Base-by-base conservation (phyloP, 163 green algal species). In the Coccomyxa subellipsoidea region DNA sequence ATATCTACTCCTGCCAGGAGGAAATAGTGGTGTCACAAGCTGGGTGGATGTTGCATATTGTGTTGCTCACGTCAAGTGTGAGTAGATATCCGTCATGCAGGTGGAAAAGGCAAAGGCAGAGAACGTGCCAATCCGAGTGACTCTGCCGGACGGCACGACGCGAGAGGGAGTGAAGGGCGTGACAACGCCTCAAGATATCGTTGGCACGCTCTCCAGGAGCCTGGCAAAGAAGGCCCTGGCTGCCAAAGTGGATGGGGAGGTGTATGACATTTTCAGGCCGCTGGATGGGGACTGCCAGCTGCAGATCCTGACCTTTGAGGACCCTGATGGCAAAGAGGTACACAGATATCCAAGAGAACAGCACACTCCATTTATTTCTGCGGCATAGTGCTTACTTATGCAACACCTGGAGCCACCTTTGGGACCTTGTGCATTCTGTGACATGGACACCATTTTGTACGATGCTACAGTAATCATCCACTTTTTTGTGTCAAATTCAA, bases 161-260 rank as follows among this genome's bases (percentile, higher is more conserved):
- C 90, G 89, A 69, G 36, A 83, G 1, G 95, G 82, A 21, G 81
- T 98, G 15, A 92, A 93, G 84, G 92, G 90, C 29, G 91, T 94
- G 7, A 98, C 97, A 36, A 98, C 94, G 0, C 96, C 97, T 0
- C 89, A 98, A 87, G 97, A 99, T 80, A 89, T 99, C 36, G 97
- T 96, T 29, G 93, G 91, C 29, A 80, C 83, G n/a, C 96, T 99
- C 47, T 95, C 92, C 15, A 95, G 95, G 69, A 92, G 89, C 70
- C 87, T 99, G n/a, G 97, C 90, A 34, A 98, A 98, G 87, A 97
- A 95, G 84, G 85, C 87, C 27, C 85, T 99, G 31, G 84, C 98
- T 12, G 91, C 95, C n/a, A 94, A 96, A 53, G 94, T 90, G 15
- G 92, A 97, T 66, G 94, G 91, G 47, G 66, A 91, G 38, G 75